phyloP scores from a whole-genome alignment of 345 rosid genomes.

The Toxicodendron radicans region DNA sequence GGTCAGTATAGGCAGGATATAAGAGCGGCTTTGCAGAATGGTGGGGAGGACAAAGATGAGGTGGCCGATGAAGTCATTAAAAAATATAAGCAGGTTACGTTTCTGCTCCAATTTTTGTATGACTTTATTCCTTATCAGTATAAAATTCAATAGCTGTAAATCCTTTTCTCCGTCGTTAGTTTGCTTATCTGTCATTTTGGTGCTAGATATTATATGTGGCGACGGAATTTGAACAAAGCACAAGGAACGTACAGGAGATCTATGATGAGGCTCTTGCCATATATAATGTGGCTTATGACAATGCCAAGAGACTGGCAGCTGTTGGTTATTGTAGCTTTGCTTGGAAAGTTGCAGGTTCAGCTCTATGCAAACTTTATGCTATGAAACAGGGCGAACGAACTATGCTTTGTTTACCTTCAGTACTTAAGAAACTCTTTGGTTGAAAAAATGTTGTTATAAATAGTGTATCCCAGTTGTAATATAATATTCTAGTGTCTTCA shows the following conservation, averaged over 20 bases:
- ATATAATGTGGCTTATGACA: constrained; percentile 43
- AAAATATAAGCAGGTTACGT: constrained; percentile 59
- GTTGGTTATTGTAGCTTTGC: constrained; percentile 44
- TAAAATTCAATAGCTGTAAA: not conserved
- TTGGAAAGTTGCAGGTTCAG: constrained; percentile 77
- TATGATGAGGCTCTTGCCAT: constrained; percentile 53
- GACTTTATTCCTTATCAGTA: not conserved
- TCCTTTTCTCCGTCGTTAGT: not conserved
- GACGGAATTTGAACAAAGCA: constrained; percentile 42
- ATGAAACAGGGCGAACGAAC: constrained; percentile 20
- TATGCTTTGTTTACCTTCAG: constrained; percentile 31
- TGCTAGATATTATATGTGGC: constrained; percentile 55
- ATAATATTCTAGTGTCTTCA: not conserved
- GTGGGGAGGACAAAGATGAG: constrained; percentile 5
- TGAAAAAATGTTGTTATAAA: constrained; percentile 15
- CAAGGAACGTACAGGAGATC: constrained; percentile 44
- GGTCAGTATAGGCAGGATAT: constrained; percentile 50
- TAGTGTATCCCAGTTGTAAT: not conserved
- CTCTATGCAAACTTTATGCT: constrained; percentile 42
- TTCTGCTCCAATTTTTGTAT: not conserved
- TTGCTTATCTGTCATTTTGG: not conserved
- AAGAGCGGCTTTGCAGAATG: constrained; percentile 19
- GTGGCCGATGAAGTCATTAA: constrained; percentile 34
- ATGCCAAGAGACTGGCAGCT: constrained; percentile 24
- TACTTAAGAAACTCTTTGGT: constrained; percentile 42